These are phyloP conservation scores for Colletotrichum sp. DNA, from an alignment of 2,329 filamentous ascomycete species.

Conservation along the genomic window DNA sequence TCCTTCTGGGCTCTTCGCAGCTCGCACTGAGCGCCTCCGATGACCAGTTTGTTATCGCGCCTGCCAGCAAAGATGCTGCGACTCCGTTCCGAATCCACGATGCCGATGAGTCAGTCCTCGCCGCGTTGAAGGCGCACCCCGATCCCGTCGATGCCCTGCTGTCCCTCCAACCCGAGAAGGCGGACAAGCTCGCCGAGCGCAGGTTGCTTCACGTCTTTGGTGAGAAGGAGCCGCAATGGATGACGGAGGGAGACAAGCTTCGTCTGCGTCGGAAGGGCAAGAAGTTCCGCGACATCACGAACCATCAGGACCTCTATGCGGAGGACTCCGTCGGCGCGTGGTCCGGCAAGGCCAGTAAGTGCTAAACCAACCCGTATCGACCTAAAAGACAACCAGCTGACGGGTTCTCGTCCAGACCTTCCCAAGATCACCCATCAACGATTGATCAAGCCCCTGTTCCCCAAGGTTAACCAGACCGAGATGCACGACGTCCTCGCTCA, in stretches of 20 bases:
- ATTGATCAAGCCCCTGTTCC: constrained; percentile 60
- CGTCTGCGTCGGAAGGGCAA: constrained; percentile 66
- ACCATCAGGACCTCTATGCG: constrained; percentile 56
- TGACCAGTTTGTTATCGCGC: constrained; percentile 3
- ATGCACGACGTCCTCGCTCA: constrained; percentile 69
- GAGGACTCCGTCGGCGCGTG: constrained; percentile 24
- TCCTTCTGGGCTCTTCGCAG: constrained; percentile 14
- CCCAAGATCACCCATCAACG: constrained; percentile 51
- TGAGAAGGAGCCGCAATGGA: constrained; percentile 66
- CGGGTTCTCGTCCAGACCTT: constrained; percentile 26
- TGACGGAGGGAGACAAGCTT: constrained; percentile 78
- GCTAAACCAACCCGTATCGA: rapidly evolving
- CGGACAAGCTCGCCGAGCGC: constrained; percentile 40
- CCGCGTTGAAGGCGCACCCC: constrained; percentile 26
- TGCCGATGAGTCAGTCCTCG: constrained; percentile 26
- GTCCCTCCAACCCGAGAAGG: constrained; percentile 28
- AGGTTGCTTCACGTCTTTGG: constrained; percentile 69
- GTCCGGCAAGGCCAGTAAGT: constrained; percentile 35
- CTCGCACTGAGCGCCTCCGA: not conserved
- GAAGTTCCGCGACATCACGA: constrained; percentile 78
- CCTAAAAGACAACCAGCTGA: not conserved
- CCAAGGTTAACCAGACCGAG: constrained; percentile 64
- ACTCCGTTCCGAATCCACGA: not conserved
- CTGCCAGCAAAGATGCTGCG: not conserved
- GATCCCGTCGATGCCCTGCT: constrained; percentile 34